A percentile compares a stretch with the other conserved stretches of the same genome.
phyloP scores from a whole-genome alignment of 257 asterid species.

The Solanum pennellii region DNA sequence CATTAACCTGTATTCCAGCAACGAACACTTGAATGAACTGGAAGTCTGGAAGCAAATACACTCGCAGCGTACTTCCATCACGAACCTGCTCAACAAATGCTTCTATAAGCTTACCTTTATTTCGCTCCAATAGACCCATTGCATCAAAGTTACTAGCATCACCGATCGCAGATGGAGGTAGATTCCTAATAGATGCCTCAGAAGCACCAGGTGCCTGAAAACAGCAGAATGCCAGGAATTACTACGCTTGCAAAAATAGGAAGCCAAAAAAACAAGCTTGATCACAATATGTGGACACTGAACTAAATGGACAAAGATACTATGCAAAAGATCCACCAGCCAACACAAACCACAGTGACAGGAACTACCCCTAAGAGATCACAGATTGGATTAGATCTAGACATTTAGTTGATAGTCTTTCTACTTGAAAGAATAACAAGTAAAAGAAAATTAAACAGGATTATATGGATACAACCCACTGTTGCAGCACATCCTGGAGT shows the following conservation, averaged over 20 bases:
- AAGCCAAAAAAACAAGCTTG: neutral
- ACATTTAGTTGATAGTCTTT: neutral
- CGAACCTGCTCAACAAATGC: constrained; percentile 93
- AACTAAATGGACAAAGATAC: neutral
- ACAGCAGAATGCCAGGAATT: constrained; percentile 1
- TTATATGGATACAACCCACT: neutral
- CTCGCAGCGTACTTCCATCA: constrained; percentile 94
- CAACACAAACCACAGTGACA: neutral
- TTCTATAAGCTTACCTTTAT: constrained; percentile 83
- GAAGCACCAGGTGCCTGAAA: constrained; percentile 72
- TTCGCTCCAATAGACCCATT: constrained; percentile 53
- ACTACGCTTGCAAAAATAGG: neutral
- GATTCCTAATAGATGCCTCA: constrained; percentile 55
- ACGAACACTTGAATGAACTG: constrained; percentile 82
- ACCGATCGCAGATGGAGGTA: neutral
- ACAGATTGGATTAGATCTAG: neutral
- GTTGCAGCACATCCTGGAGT: neutral
- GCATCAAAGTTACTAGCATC: constrained; percentile 59
- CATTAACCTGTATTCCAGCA: constrained; percentile 81
- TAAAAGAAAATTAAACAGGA: neutral
- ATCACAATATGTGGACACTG: neutral
- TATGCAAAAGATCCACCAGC: neutral
- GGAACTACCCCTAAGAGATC: neutral
- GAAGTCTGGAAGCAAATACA: constrained; percentile 84
- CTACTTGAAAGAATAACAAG: neutral